These are phyloP conservation scores for Trypethelium eluteriae DNA, from an alignment of 495 filamentous ascomycete species.

Conservation along the genomic window DNA sequence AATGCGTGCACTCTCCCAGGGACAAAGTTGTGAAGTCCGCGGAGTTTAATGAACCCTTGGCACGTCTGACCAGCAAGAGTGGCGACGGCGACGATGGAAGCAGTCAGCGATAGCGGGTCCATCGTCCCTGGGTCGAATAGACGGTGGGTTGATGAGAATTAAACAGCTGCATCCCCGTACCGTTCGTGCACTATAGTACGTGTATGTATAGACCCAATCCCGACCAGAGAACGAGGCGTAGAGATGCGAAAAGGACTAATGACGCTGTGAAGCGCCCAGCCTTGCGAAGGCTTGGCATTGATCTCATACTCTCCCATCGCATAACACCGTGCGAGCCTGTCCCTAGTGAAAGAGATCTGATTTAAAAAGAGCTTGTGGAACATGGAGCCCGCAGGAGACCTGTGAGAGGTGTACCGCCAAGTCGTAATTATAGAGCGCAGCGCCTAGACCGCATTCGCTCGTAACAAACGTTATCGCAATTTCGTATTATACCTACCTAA, in stretches of 20 bases:
- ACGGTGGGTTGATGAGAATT: background rate
- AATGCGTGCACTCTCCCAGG: slow-evolving; percentile 3
- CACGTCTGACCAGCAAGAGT: background rate
- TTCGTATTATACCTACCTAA: too few species aligned
- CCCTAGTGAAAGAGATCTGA: background rate
- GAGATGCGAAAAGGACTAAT: background rate
- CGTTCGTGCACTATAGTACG: background rate
- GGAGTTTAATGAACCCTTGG: background rate
- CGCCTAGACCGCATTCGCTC: too few species aligned
- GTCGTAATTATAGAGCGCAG: too few species aligned
- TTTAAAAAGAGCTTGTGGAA: background rate
- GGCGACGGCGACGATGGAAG: background rate
- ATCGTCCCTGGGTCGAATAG: background rate
- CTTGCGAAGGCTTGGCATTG: background rate
- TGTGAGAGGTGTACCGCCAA: too few species aligned
- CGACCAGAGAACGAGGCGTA: background rate
- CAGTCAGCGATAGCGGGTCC: background rate
- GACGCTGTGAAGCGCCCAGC: background rate
- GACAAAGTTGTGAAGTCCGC: background rate
- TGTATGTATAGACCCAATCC: background rate
- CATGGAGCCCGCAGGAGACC: background rate
- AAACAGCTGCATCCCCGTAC: background rate
- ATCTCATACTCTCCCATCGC: background rate
- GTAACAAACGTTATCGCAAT: too few species aligned
- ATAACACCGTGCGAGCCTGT: background rate